Evolutionary conservation across 2,329 filamentous ascomycete species (phyloP).

Genomic region (Leptodontidium sp.): DNA sequence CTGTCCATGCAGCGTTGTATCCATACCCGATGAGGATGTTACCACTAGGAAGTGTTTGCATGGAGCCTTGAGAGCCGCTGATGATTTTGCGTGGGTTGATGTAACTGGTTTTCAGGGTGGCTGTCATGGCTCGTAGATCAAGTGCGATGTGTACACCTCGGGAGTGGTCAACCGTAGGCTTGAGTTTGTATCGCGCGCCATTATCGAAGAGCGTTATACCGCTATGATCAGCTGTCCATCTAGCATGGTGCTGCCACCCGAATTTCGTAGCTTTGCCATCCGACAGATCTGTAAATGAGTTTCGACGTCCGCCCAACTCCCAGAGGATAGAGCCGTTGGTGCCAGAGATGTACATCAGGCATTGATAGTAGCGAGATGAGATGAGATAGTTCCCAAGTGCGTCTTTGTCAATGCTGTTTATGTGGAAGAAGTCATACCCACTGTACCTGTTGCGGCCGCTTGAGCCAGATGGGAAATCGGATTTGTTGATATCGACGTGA

Average conservation of each 20-base stretch:
- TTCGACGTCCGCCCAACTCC: conserved; percentile 54
- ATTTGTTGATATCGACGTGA: conserved; percentile 27
- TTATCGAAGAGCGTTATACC: conserved; percentile 34
- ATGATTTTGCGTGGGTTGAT: conserved; percentile 34
- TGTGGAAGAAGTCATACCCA: conserved; percentile 47
- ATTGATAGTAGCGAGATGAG: conserved; percentile 53
- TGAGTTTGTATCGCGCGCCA: conserved; percentile 26
- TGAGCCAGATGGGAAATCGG: conserved; percentile 8
- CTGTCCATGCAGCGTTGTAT: conserved; percentile 27
- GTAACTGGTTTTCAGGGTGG: conserved; percentile 21
- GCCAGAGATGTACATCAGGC: conserved; percentile 52
- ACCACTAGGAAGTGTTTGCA: conserved; percentile 32
- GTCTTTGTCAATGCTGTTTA: conserved; percentile 51
- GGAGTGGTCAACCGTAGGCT: conserved; percentile 14
- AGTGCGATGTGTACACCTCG: conserved; percentile 30
- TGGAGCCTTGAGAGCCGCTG: conserved; percentile 31
- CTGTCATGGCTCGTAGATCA: conserved; percentile 32
- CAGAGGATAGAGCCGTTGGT: conserved; percentile 55
- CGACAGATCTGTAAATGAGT: conserved; percentile 49
- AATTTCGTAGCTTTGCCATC: conserved; percentile 53
- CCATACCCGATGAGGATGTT: conserved; percentile 36
- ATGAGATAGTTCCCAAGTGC: conserved; percentile 54
- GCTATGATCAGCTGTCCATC: conserved; percentile 42
- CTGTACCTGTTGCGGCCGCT: conserved; percentile 15
- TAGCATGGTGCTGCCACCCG: conserved; percentile 58